Evolutionary conservation across 306 rosid genomes (phyloP), one percentile per base, ranked within the genome.

Genomic region (Vigna reflexopilosa): DNA sequence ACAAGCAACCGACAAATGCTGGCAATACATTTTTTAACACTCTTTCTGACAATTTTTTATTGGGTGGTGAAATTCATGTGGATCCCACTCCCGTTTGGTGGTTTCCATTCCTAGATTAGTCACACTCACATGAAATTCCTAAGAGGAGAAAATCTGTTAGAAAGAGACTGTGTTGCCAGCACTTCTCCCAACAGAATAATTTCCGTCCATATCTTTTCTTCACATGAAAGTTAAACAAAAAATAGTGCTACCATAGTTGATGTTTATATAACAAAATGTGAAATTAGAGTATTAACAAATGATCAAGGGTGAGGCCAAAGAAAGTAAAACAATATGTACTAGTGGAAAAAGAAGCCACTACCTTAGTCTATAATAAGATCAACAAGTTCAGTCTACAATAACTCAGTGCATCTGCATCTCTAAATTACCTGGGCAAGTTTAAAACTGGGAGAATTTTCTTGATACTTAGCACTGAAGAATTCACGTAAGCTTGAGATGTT

Each of bases 391-490:
- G 78, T 44, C 79, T 7, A 38, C 7, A 16, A 16, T 19, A 69
- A 52, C 76, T 20, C 40, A 28, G 28, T 78, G 67, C 73, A 64
- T 54, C 26, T 70, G 67, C 80, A 42, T 65, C 63, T 58, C 80
- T 52, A 75, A 51, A 82, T 81, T 90, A 96, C 99, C 99, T 96
- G 99, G 36, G 98, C 99, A 85, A 91, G 98, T 90, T 93, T 96
- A 89, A 96, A 96, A 87, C 94, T 91, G 9, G 98, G 92, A 70
- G 99, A 96, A 79, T 89, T 87, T 88, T 93, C 97, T 86, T 89
- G 74, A 85, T 93, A 91, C 90, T 96, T 96, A 70, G 97, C 94
- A 84, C 82, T 78, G 84, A 92, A 95, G 88, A 96, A 96, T 81
- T 93, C 96, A 9, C 96, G 97, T 86, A 96, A 87, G 79, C 96